Evolutionary conservation across 2,329 filamentous ascomycete genomes (phyloP).

Genomic region (Cryphonectria naterciae): DNA sequence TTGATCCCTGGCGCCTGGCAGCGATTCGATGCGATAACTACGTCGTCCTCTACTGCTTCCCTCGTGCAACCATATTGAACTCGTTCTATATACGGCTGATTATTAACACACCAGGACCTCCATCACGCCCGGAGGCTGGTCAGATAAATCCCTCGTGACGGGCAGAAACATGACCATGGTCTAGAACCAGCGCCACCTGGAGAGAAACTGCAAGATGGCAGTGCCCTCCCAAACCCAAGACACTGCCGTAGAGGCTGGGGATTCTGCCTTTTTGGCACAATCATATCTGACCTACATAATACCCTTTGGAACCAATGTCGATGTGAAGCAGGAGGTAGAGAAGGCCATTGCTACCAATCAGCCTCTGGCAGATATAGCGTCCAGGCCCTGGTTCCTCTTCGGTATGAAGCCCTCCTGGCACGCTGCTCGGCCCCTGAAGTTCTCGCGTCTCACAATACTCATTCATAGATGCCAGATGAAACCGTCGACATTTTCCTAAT

Average conservation of each 20-base stretch:
- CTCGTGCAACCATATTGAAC: neutral
- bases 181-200: conserved; percentile 10
- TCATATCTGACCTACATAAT: conserved; percentile 65
- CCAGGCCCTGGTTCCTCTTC: conserved; percentile 62
- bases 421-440: conserved; percentile 33
- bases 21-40: conserved; percentile 12
- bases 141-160: neutral
- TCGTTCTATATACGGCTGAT: neutral
- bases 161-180: conserved; percentile 16
- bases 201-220: conserved; percentile 34
- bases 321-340: conserved; percentile 56
- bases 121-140: neutral
- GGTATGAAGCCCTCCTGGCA: conserved; percentile 54
- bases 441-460: conserved; percentile 48
- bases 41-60: neutral
- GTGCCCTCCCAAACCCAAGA: conserved; percentile 38
- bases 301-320: conserved; percentile 58
- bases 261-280: conserved; percentile 56
- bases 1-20: conserved; percentile 2
- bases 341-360: conserved; percentile 18
- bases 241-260: conserved; percentile 34
- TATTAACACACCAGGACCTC: neutral
- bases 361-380: conserved; percentile 24
- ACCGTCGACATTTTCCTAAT: conserved; percentile 70
- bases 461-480: conserved; percentile 68